Evolutionary conservation across 441 rosid species (phyloP), one percentile per base, ranked within the genome.

Genomic region (Breynia disticha): DNA sequence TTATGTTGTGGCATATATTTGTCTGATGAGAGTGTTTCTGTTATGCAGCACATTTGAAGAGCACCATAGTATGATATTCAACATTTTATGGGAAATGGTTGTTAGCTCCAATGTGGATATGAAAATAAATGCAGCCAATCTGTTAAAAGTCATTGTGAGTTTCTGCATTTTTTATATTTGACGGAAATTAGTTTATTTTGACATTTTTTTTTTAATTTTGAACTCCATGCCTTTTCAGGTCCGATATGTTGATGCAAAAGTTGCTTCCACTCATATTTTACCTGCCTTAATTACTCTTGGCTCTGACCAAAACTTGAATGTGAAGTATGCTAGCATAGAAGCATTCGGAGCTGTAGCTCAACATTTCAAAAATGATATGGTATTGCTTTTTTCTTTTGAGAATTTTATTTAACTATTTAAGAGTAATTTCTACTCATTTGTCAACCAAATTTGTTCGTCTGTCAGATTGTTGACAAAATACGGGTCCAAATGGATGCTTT

Each of bases 401-500:
- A 24, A 2, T 24, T 24, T 24, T 24, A 24, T 24, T 24, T 24
- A 2, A 24, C 32, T 3, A 3, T 24, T 24, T n/a, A n/a, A n/a
- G 32, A 24, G 32, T 24, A 24, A 24, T 7, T 24, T 3, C 32
- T 7, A 24, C 32, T 24, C 32, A 24, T 19, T 60, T 39, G 62
- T 60, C 37, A 57, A 59, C 46, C 43, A 53, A 46, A 62, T 47
- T 56, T 1, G n/a, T n/a, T 28, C 47, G 57, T 72, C 51, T 50
- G 62, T 67, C 85, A 88, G 98, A 86, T 93, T 73, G 95, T 93
- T 71, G 98, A 93, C 63, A 93, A 93, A 78, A 93, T 93, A 73
- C 82, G 87, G 49, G 86, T 93, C 67, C 98, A 93, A 79, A 93
- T 93, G 98, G 98, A 93, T 79, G 97, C 97, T 39, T 93, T 93